Evolutionary conservation across 345 rosid species (phyloP), one percentile per base, ranked within the genome.

Genomic region (Eucalyptus sp.): DNA sequence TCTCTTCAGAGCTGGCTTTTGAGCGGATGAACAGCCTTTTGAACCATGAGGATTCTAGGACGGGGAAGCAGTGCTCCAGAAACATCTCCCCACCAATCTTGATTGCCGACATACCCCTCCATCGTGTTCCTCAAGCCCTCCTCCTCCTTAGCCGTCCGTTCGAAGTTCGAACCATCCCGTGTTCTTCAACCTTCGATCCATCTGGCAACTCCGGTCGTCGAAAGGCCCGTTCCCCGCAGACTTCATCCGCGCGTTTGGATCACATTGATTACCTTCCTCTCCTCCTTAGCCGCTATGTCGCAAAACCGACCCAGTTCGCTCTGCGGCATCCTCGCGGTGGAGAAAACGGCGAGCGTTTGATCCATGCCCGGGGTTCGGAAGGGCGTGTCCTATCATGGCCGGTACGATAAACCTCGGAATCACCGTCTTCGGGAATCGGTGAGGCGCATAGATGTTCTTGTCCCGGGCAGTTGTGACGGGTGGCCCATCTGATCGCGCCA

Each of bases 41-140:
- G 94, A 90, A 93, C 90, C 92, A 90, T 93, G 58, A 90, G 88
- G 92, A 92, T 92, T 86, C 92, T 91, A 51, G 93, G 94, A 87
- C 89, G 94, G 50, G 89, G 93, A 86, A 93, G 93, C 87, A 90
- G 44, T 50, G 92, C 92, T n/a, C 93, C 94, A n/a, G 93, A 86
- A 50, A 92, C 94, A 90, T 93, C 94, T 68, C 94, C 94, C 94
- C 94, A 91, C 93, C 94, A 93, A 46, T 92, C 91, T 27, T 93
- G 92, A 90, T 90, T 93, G 44, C 81, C 86, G 48, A 86, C 91
- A 86, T 90, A 91, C 94, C 93, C 92, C 22, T 92, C 92, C 90
- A 92, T 90, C 7, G 92, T 93, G 89, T 91, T 93, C 89, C 60
- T 92, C 89, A 91, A 84, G 24, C 92, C 94, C 87, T 91, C 92